Base-by-base conservation (phyloP, 2,329 filamentous ascomycete species). In the Dactylonectria macrodidyma region DNA sequence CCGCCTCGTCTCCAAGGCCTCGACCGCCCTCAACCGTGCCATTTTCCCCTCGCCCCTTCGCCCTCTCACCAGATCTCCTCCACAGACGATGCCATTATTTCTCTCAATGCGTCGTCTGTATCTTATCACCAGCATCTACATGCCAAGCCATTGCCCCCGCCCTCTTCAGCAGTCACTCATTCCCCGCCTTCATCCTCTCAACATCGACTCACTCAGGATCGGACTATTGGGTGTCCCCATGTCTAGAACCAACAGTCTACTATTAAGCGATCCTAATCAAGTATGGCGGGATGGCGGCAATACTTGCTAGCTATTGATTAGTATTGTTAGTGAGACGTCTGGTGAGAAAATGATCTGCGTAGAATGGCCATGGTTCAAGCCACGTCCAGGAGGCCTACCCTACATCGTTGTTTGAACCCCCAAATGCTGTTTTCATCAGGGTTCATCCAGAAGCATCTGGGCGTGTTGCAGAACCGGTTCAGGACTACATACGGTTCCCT, bases 1-100 rank as follows among this genome's bases (percentile, higher is more conserved):
- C 36, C n/a, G 14, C 36, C 22, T 61, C 24, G 26, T 36, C 48
- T n/a, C 48, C 36, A 61, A 52, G 48, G 36, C 26, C 24, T 52
- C 30, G 57, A 61, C 30, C 55, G 55, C 19, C 24, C 47, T 26
- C 50, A 54, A 36, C 59, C 59, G 19, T n/a, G 30, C 41, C 50
- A 62, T 34, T 34, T 12, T 11, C 34, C 44, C 19, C 33, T 57
- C 30, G 14, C 16, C 33, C 44, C 44, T 22, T 38, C 55, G 19
- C 11, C 46, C n/a, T 14, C 11, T n/a, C 19, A 19, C 19, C 19
- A 19, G 22, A 59, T 51, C 56, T 30, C 30, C 57, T 30, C n/a
- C 48, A 26, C 26, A 34, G 48, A 33, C 14, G 30, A 52, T n/a
- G 14, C 50, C 50, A 33, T 9, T 36, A 11, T 11, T 19, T 22